phyloP scores from a whole-genome alignment of 2,329 filamentous ascomycete species.

The Verticillium tricorpus region DNA sequence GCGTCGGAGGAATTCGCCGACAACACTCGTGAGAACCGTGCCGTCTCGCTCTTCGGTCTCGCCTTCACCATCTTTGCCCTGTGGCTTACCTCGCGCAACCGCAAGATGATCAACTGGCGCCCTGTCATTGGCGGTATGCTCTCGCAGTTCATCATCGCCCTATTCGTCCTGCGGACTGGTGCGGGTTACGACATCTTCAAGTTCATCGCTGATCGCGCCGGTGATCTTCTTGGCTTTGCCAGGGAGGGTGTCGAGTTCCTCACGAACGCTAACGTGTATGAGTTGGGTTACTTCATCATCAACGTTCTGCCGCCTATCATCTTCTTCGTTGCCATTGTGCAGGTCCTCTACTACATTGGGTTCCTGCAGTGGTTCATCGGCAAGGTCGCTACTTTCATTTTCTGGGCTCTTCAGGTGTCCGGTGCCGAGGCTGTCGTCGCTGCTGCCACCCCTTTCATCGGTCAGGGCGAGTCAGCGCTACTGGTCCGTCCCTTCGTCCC shows the following conservation, averaged over 20 bases:
- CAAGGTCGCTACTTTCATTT: slow-evolving; percentile 88
- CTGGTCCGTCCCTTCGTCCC: slow-evolving; percentile 82
- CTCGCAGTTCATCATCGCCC: slow-evolving; percentile 78
- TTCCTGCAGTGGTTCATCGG: slow-evolving; percentile 84
- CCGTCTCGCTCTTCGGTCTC: slow-evolving; percentile 75
- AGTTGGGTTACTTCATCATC: slow-evolving; percentile 64
- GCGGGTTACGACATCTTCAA: slow-evolving; percentile 88
- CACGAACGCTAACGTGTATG: slow-evolving; percentile 40
- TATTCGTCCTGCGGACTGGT: slow-evolving; percentile 79
- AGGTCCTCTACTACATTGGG: slow-evolving; percentile 76
- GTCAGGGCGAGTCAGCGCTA: slow-evolving; percentile 92
- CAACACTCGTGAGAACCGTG: slow-evolving; percentile 77
- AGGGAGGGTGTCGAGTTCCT: slow-evolving; percentile 70
- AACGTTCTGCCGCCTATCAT: slow-evolving; percentile 85
- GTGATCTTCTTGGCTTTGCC: slow-evolving; percentile 71
- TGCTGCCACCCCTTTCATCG: slow-evolving; percentile 88
- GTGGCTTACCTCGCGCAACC: slow-evolving; percentile 67
- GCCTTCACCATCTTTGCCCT: slow-evolving; percentile 64
- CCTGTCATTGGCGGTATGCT: slow-evolving; percentile 87
- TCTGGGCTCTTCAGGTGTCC: slow-evolving; percentile 82
- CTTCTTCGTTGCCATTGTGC: slow-evolving; percentile 92
- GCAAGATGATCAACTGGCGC: slow-evolving; percentile 63
- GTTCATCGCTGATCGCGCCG: slow-evolving; percentile 75
- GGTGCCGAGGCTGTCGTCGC: slow-evolving; percentile 93
- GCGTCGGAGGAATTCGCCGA: slow-evolving; percentile 64